Conservation (phyloP, 1,284 basidiomycete genomes). For the Xerocomus cyaneibrunnescens region DNA sequence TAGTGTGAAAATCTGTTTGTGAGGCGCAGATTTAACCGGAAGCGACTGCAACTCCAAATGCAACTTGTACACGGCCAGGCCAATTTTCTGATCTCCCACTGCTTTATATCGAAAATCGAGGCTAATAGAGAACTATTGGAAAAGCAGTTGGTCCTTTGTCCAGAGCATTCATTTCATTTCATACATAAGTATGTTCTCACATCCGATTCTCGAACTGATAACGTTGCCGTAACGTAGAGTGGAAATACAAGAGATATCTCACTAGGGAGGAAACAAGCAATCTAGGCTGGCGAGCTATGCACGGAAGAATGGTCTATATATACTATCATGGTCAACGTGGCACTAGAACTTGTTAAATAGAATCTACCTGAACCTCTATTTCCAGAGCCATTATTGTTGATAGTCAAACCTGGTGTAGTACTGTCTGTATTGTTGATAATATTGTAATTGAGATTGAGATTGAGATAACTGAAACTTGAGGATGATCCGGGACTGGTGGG, state of each 20-base stretch:
- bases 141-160: too few relatives aligned
- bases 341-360: not conserved
- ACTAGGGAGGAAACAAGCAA: not conserved
- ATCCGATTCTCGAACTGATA: not conserved
- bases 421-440: slow-evolving; percentile 1
- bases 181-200: too few relatives aligned
- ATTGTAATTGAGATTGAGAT: slow-evolving; percentile 5
- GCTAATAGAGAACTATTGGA: too few relatives aligned
- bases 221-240: not conserved
- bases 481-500: slow-evolving; percentile 6
- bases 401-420: slow-evolving; percentile 3
- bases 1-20: too few relatives aligned
- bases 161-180: too few relatives aligned
- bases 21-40: too few relatives aligned
- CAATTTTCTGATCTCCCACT: too few relatives aligned
- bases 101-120: too few relatives aligned
- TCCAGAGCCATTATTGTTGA: slow-evolving; percentile 5
- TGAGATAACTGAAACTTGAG: not conserved
- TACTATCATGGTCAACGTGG: too few relatives aligned
- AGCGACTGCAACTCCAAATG: too few relatives aligned
- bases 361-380: slow-evolving; percentile 14
- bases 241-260: not conserved
- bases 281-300: not conserved
- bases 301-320: not conserved
- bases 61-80: too few relatives aligned